Conservation (phyloP, 805 yeast genomes). For the Lipomyces sp. region DNA sequence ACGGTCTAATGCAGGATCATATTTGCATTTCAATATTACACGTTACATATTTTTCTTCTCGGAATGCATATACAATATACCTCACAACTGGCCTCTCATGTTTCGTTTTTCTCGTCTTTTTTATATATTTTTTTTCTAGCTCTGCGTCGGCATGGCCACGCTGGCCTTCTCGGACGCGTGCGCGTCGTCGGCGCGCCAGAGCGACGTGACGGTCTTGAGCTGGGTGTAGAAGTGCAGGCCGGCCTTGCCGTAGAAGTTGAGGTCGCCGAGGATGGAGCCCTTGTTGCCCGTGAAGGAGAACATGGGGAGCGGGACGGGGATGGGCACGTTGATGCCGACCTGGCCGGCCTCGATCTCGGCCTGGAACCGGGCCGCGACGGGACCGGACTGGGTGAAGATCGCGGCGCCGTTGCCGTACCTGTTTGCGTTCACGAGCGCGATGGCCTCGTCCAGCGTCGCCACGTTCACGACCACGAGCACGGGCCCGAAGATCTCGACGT, state of each 20-base stretch:
- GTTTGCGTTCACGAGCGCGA: constrained; percentile 57
- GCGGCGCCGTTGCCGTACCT: constrained; percentile 71
- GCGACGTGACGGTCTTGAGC: constrained; percentile 68
- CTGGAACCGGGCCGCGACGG: constrained; percentile 67
- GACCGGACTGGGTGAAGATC: constrained; percentile 65
- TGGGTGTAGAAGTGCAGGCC: constrained; percentile 70
- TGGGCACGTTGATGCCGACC: constrained; percentile 74
- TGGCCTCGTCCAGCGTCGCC: constrained; percentile 66
- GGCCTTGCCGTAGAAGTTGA: constrained; percentile 77
- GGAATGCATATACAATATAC: too few relatives aligned
- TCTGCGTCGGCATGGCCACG: constrained; percentile 67
- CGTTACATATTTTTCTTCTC: too few relatives aligned
- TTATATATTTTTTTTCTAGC: constrained; percentile 20
- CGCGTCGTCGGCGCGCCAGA: constrained; percentile 58
- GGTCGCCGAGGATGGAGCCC: constrained; percentile 72
- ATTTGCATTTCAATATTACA: too few relatives aligned
- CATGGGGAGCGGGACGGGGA: constrained; percentile 79
- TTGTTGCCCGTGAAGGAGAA: constrained; percentile 75
- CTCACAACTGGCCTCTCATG: too few relatives aligned
- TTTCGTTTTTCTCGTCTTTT: neutral
- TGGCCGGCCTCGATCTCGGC: constrained; percentile 69
- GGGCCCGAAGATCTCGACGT: constrained; percentile 76
- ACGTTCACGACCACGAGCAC: constrained; percentile 61
- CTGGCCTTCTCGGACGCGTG: constrained; percentile 51
- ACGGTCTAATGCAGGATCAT: too few relatives aligned